A percentile compares a stretch with the other conserved stretches of the same genome.
Evolutionary conservation across 306 rosid species (phyloP).

Genomic region (Fragaria vesca): DNA sequence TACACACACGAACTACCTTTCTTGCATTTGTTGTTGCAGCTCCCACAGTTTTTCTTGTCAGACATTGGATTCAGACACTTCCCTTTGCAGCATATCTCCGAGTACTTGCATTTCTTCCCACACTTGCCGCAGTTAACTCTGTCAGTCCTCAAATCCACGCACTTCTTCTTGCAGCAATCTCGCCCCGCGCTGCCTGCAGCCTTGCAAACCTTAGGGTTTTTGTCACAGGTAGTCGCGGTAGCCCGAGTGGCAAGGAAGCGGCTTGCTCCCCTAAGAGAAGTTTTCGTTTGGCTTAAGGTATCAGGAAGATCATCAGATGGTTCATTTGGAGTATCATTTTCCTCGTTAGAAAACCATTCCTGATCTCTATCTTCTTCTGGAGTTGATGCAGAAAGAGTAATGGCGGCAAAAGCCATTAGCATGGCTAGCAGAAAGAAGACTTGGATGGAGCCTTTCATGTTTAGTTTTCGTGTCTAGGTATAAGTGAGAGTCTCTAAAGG

Average conservation of each 20-base stretch:
- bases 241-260: slow-evolving; percentile 31
- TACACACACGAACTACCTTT: slow-evolving; percentile 35
- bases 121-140: slow-evolving; percentile 54
- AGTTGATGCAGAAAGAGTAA: slow-evolving; percentile 20
- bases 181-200: slow-evolving; percentile 40
- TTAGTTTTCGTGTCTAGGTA: not conserved
- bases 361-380: slow-evolving; percentile 1
- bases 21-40: slow-evolving; percentile 54
- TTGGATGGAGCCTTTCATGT: slow-evolving; percentile 37
- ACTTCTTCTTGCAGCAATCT: slow-evolving; percentile 51
- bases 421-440: slow-evolving; percentile 35
- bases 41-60: slow-evolving; percentile 50
- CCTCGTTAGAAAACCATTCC: not conserved
- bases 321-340: not conserved
- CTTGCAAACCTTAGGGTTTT: slow-evolving; percentile 40
- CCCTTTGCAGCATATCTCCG: slow-evolving; percentile 51
- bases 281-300: slow-evolving; percentile 4
- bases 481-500: not conserved
- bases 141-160: slow-evolving; percentile 42
- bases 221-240: slow-evolving; percentile 40
- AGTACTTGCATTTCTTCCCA: slow-evolving; percentile 53
- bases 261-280: slow-evolving; percentile 30
- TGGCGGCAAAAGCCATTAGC: slow-evolving; percentile 39
- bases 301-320: not conserved
- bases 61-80: slow-evolving; percentile 45